These are phyloP conservation scores for Selaginella tamariscina DNA, from an alignment of 75 land plant genomes.

Conservation along the genomic window DNA sequence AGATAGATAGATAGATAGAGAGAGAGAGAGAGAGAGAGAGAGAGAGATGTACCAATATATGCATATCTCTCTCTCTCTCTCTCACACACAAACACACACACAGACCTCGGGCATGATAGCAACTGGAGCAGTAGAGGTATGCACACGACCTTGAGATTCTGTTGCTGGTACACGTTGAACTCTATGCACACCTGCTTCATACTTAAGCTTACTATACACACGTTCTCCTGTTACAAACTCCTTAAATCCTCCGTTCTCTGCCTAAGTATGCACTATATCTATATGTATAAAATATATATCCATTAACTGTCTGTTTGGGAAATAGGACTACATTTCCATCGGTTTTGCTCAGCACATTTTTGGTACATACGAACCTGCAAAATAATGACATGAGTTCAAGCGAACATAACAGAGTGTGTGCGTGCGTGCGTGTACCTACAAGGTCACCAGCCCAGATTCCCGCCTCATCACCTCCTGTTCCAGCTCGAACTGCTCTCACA, in stretches of 20 bases:
- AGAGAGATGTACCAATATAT: too few relatives aligned
- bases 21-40: too few relatives aligned
- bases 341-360: slow-evolving; percentile 65
- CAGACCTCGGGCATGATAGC: slow-evolving; percentile 99
- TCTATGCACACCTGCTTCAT: slow-evolving; percentile 95
- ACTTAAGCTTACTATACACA: slow-evolving; percentile 94
- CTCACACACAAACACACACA: too few relatives aligned
- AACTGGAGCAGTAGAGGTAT: slow-evolving; percentile 96
- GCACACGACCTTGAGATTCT: slow-evolving; percentile 98
- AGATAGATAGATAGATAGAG: neutral
- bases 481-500: slow-evolving; percentile 67
- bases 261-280: slow-evolving; percentile 21
- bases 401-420: slow-evolving; percentile 17
- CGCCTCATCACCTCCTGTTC: slow-evolving; percentile 99
- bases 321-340: slow-evolving; percentile 53
- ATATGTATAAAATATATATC: neutral
- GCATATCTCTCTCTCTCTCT: too few relatives aligned
- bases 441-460: slow-evolving; percentile 99
- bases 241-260: slow-evolving; percentile 93
- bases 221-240: slow-evolving; percentile 81
- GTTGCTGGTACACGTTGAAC: slow-evolving; percentile 98
- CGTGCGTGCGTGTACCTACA: slow-evolving; percentile 58
- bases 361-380: slow-evolving; percentile 87
- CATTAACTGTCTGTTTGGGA: slow-evolving; percentile 68
- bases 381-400: neutral